Percentiles rank a stretch among this genome's conserved stretches.
phyloP scores from a whole-genome alignment of 225 moss, liverwort and hornwort genomes.

The Antitrichia curtipendula region DNA sequence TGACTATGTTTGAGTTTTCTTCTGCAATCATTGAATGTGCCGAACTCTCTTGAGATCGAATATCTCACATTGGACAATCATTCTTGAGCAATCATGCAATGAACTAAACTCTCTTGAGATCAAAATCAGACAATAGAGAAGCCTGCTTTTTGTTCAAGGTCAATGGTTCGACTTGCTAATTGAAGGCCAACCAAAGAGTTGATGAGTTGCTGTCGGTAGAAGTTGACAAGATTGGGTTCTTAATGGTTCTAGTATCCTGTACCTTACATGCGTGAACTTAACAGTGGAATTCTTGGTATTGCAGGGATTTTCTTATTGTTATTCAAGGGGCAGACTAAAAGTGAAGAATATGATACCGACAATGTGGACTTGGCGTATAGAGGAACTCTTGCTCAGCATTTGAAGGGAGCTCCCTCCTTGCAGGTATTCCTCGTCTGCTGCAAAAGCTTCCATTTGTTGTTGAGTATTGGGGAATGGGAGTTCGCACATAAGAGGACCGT shows the following conservation, averaged over 20 bases:
- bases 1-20: too few relatives aligned
- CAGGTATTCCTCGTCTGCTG: neutral
- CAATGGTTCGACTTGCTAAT: neutral
- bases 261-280: neutral
- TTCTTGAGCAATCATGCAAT: neutral
- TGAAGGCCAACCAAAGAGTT: neutral
- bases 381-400: neutral
- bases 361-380: constrained; percentile 7
- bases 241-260: neutral
- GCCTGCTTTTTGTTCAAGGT: neutral
- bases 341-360: neutral
- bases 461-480: neutral
- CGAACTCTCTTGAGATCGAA: neutral
- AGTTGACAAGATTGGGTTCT: neutral
- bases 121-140: neutral
- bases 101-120: neutral
- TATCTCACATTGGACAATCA: neutral
- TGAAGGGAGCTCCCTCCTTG: constrained; percentile 25
- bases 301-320: neutral
- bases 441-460: neutral
- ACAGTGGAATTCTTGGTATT: neutral
- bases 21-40: too few relatives aligned
- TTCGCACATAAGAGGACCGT: neutral
- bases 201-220: neutral
- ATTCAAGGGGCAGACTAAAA: neutral